A percentile compares a stretch with the other conserved stretches of the same genome.
Evolutionary conservation across 2,329 filamentous ascomycete species (phyloP).

Genomic region (Stagonosporopsis tanaceti): DNA sequence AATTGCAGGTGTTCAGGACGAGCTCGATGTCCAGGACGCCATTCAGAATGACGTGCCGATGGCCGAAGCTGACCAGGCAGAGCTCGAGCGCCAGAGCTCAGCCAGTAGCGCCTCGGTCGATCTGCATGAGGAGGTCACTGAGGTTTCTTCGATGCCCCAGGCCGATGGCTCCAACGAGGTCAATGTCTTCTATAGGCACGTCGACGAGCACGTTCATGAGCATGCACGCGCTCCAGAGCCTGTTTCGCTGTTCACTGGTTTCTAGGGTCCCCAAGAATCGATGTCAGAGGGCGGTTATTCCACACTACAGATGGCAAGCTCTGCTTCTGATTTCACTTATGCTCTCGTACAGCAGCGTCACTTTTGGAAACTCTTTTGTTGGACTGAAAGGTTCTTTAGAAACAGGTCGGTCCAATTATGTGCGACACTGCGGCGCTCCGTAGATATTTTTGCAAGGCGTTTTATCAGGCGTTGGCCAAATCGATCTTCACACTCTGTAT

Average conservation of each 20-base stretch:
- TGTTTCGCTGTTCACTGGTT: background rate
- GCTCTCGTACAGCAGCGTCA: too few species aligned
- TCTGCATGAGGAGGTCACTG: constrained; percentile 9
- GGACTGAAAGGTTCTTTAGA: too few species aligned
- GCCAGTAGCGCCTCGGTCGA: constrained; percentile 1
- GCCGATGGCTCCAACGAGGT: constrained; percentile 10
- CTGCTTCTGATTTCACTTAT: too few species aligned
- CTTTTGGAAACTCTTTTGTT: too few species aligned
- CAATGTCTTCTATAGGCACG: background rate
- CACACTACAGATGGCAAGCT: too few species aligned
- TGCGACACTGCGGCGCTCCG: background rate
- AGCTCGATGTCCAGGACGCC: constrained; percentile 1
- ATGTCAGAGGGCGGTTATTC: too few species aligned
- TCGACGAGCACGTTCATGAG: constrained; percentile 7
- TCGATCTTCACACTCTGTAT: too few species aligned
- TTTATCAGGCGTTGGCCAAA: background rate
- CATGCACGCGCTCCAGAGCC: background rate
- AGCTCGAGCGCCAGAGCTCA: background rate
- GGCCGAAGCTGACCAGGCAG: background rate
- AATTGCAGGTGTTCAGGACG: constrained; percentile 9
- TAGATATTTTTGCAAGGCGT: background rate
- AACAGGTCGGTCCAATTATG: too few species aligned
- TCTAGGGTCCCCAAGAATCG: background rate
- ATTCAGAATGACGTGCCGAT: constrained; percentile 2
- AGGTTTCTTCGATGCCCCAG: constrained; percentile 4